Evolutionary conservation across 75 land plant genomes (phyloP).

Genomic region (Cryptomeria japonica): DNA sequence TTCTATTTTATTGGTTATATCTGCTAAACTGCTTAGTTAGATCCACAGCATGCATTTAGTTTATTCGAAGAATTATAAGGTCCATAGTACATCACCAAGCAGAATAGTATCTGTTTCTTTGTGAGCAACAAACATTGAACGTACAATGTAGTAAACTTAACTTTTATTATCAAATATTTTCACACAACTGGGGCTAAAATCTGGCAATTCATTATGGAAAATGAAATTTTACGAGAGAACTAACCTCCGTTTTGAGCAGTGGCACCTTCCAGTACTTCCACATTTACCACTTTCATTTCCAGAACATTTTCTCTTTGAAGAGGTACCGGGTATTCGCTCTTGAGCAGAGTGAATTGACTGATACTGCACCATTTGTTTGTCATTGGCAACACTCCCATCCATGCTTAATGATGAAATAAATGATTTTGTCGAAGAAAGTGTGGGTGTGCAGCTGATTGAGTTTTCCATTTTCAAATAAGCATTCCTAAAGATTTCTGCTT

Average conservation of each 20-base stretch:
- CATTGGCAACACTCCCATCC: conserved; percentile 64
- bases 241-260: conserved; percentile 38
- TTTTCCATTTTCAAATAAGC: conserved; percentile 63
- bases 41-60: background rate
- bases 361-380: conserved; percentile 43
- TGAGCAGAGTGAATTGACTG: conserved; percentile 23
- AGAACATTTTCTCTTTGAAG: conserved; percentile 14
- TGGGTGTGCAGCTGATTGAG: conserved; percentile 71
- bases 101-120: background rate
- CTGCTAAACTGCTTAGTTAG: background rate
- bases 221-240: background rate
- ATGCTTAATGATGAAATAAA: conserved; percentile 77
- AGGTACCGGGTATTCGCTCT: conserved; percentile 18
- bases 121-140: background rate
- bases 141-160: background rate
- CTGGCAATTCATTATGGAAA: background rate
- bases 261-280: conserved; percentile 27
- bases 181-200: conserved; percentile 3
- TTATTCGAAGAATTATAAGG: background rate
- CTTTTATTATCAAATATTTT: background rate
- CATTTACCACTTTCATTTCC: conserved; percentile 37
- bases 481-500: conserved; percentile 42
- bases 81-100: background rate
- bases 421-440: conserved; percentile 64
- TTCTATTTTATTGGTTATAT: background rate